Evolutionary conservation across 371 early-diverging fungal species (phyloP), one percentile per base, ranked within the genome.

Genomic region (Mortierella sp.): DNA sequence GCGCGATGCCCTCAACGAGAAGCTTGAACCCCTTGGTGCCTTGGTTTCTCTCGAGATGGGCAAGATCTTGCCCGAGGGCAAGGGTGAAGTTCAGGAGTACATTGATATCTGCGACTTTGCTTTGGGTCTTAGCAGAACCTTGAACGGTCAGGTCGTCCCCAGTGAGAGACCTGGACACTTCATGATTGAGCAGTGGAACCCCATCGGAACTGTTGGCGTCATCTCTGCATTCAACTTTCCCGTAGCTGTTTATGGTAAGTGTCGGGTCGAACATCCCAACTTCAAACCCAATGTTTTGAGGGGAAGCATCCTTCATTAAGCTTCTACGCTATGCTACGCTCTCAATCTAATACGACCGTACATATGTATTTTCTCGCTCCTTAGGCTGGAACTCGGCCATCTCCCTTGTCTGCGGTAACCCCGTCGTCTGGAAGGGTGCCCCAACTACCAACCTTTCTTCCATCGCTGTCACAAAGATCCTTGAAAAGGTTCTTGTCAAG

Each of bases 1-100:
- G 93, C 91, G 98, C 65, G 92, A 95, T 68, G 95, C 94, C 19
- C 88, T 98, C 40, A 86, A 88, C 58, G 87, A 84, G 21, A 92
- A 96, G 69, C 86, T 92, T 58, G 88, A 93, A 57, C 94, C 92
- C 19, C 87, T 98, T 50, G 98, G 97, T 13, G 88, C 88, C 38
- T 87, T 98, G 21, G 96, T 98, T 11, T 87, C 97, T 15, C 84
- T 97, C 53, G 98, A 98, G 86, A 97, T 98, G 94, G 98, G 98
- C 75, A 98, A 98, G 87, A 97, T 98, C 72, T 75, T 93, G 58
- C 91, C 96, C 24, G 98, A 98, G 84, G 98, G 98, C 43, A 86
- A 96, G 43, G 98, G 98, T 33, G 98, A 98, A 84, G 96, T 98
- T n/a, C 98, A 98, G 82, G 98, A 98, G 85, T 97, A 97, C 84